These are phyloP conservation scores for Forsythia suspensa DNA, from an alignment of 257 asterid species.

Conservation along the genomic window DNA sequence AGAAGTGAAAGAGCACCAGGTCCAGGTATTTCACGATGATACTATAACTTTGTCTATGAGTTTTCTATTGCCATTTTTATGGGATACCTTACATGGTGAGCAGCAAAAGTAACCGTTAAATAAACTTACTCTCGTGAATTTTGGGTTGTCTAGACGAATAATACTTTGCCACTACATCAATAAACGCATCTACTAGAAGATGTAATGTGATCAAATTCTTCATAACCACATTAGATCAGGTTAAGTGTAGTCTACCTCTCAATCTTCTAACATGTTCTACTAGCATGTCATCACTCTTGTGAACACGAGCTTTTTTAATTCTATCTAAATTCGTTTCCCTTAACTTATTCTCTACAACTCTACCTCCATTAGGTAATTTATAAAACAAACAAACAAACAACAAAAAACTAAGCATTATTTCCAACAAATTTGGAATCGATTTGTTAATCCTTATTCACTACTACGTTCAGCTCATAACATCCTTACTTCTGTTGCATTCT, in stretches of 20 bases:
- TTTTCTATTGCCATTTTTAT: background rate
- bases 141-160: background rate
- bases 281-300: background rate
- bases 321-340: background rate
- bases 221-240: background rate
- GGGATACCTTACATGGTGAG: background rate
- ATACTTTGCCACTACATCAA: background rate
- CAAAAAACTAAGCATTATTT: background rate
- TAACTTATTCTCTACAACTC: background rate
- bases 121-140: background rate
- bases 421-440: background rate
- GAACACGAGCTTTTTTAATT: background rate
- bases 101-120: background rate
- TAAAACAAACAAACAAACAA: background rate
- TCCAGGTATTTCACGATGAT: conserved; percentile 19
- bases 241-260: background rate
- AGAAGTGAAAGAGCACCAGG: conserved; percentile 50
- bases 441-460: background rate
- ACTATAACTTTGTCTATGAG: conserved; percentile 4
- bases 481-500: background rate
- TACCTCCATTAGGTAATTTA: background rate
- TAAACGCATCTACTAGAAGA: background rate
- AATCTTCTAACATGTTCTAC: background rate
- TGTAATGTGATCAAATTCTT: background rate
- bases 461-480: background rate